Evolutionary conservation across 2,329 filamentous ascomycete genomes (phyloP), one percentile per base, ranked within the genome.

Genomic region (Xylaria sp.): DNA sequence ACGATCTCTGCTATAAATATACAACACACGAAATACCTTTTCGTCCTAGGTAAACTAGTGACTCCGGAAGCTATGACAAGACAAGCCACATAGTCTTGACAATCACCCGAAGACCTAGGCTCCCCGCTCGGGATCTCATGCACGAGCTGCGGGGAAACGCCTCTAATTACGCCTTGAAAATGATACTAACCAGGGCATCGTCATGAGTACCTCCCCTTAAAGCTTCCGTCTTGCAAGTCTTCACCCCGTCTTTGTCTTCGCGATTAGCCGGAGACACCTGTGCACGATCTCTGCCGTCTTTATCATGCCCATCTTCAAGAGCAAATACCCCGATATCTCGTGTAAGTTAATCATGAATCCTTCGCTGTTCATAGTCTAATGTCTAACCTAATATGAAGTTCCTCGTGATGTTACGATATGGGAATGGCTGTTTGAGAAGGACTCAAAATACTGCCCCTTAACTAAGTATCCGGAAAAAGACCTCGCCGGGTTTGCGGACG

Each of bases 401-500:
- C 72, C 73, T 23, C 4, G 25, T 15, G 52, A 75, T 62, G 61
- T 75, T 12, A 75, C 75, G 3, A 75, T 75, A 48, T 76, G 73
- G 70, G 72, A 73, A 28, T 75, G 73, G 74, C 66, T 76, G 4
- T 75, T 75, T 43, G 74, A 72, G 9, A 62, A 72, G 13, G 59
- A 66, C 18, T 75, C 75, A 2, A 48, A 59, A 18, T 57, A 70
- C 36, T 75, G 70, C 23, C 75, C 75, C 2, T 58, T 76, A 18
- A 73, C 71, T 31, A 72, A 64, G 31, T 73, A 72, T 63, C 72
- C 68, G 12, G 73, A 70, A 36, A 59, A 72, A 1, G 71, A 77
- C 31, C 69, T 76, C 12, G 73, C 74, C 5, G 75, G 70, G 1
- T 73, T 68, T 56, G 56, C 73, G 25, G 88, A 92, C 78, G 89